Evolutionary conservation across 768 basidiomycete species (phyloP).

Genomic region (Suillus subaureus): DNA sequence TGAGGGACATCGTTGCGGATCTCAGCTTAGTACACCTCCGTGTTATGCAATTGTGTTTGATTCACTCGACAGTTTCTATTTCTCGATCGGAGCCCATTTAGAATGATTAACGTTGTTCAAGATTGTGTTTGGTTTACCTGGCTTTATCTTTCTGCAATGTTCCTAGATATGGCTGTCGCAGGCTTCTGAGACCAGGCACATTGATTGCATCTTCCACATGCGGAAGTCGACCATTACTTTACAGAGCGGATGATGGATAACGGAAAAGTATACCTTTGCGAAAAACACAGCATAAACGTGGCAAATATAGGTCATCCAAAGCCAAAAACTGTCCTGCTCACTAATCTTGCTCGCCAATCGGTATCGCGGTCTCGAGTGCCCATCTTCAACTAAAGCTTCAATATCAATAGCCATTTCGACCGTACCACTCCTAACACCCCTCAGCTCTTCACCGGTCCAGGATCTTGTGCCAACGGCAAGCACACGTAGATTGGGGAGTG

Average conservation of each 20-base stretch:
- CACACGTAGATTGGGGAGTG: background rate
- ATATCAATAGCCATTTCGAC: background rate
- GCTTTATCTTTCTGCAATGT: no score
- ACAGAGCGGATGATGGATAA: background rate
- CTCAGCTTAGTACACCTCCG: no score
- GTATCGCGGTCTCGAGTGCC: no score
- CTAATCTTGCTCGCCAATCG: no score
- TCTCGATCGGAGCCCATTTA: no score
- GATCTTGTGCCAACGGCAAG: background rate
- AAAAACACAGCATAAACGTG: background rate
- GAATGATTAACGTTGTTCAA: no score
- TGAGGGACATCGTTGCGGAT: no score
- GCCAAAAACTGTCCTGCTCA: background rate
- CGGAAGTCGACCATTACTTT: background rate
- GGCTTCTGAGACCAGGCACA: conserved; percentile 8
- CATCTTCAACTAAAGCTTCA: background rate
- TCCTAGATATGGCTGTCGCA: no score
- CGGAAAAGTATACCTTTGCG: background rate
- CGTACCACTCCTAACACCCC: background rate
- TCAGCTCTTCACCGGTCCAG: background rate
- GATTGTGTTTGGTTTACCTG: no score
- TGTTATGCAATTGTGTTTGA: no score
- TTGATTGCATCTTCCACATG: conserved; percentile 29
- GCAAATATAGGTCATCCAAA: background rate
- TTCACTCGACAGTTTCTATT: no score